Evolutionary conservation across 1,284 basidiomycete species (phyloP), one percentile per base, ranked within the genome.

Genomic region (Fomitopsis palustris): DNA sequence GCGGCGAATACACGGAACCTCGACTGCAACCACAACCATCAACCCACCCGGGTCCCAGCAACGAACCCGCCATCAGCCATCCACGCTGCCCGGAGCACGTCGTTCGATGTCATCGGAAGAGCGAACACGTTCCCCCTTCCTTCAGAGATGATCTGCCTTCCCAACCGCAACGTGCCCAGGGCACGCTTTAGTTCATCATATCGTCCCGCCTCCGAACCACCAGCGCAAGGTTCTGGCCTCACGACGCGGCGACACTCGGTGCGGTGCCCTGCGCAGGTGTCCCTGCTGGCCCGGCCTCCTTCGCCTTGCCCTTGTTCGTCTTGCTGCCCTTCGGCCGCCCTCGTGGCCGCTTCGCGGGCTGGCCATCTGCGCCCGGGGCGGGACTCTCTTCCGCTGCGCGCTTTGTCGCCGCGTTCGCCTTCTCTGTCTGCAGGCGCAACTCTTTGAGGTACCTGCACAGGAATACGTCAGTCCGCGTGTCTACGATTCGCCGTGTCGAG

Each of bases 301-400:
- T 65, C 17, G 55, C 57, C 53, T 65, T 65, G 23, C 61, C 35
- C 57, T 70, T 73, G 38, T 74, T 74, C 61, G 78, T 80, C 68
- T 77, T 79, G 67, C 77, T 79, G 33, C 78, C 78, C 65, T 77
- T 77, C 49, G 78, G 78, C 37, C 78, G 70, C 6, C 78, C 78
- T 14, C 78, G 72, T 27, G 77, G 76, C 29, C 77, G 74, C 66
- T 79, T 79, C 14, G 67, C 65, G 10, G 73, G 70, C 56, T 72
- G 72, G 12, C 69, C 69, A 25, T 72, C 72, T 4, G 61, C 53
- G 10, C 64, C 53, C 14, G 59, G 56, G 17, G n/a, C 31, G 35
- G 35, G 35, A 12, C 35, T 14, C 21, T 75, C 74, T 12, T 75
- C 71, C 4, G 70, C 69, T 9, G 64, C 45, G 38, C 73, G 72